Percentiles rank a stretch among this genome's conserved stretches.
Evolutionary conservation across 257 asterid species (phyloP).

Genomic region (Nicotiana attenuata): DNA sequence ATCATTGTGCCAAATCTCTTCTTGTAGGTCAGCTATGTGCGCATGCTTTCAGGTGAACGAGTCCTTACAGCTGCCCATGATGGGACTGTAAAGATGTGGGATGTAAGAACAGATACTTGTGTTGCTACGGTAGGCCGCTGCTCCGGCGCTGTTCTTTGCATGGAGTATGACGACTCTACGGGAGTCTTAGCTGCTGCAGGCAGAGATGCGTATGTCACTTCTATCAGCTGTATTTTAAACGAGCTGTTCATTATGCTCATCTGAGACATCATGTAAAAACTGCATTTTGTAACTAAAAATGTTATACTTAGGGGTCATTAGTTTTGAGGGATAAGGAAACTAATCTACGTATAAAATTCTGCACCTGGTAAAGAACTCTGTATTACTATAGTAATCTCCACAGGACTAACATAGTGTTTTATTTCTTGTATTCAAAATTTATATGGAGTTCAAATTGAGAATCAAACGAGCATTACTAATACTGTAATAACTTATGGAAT

Average conservation of each 20-base stretch:
- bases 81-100: slow-evolving; percentile 99
- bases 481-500: background rate
- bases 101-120: slow-evolving; percentile 95
- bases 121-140: slow-evolving; percentile 97
- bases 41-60: slow-evolving; percentile 96
- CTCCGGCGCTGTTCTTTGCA: slow-evolving; percentile 88
- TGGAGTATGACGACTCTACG: slow-evolving; percentile 86
- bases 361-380: background rate
- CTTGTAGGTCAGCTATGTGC: slow-evolving; percentile 75
- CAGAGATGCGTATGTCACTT: slow-evolving; percentile 73
- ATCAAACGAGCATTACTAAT: background rate
- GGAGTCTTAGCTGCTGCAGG: slow-evolving; percentile 95
- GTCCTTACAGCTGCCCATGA: slow-evolving; percentile 96
- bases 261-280: background rate
- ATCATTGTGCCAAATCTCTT: slow-evolving; percentile 3
- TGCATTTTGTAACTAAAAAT: background rate
- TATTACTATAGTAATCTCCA: background rate
- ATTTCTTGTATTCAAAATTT: background rate
- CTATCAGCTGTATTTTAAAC: slow-evolving; percentile 1
- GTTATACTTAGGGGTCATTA: background rate
- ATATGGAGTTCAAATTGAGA: background rate
- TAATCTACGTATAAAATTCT: background rate
- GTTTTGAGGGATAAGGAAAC: background rate
- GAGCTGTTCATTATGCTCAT: background rate
- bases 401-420: background rate